A percentile compares a stretch with the other conserved stretches of the same genome.
These are phyloP conservation scores for Plantago ovata DNA, from an alignment of 257 asterid species.

Conservation along the genomic window DNA sequence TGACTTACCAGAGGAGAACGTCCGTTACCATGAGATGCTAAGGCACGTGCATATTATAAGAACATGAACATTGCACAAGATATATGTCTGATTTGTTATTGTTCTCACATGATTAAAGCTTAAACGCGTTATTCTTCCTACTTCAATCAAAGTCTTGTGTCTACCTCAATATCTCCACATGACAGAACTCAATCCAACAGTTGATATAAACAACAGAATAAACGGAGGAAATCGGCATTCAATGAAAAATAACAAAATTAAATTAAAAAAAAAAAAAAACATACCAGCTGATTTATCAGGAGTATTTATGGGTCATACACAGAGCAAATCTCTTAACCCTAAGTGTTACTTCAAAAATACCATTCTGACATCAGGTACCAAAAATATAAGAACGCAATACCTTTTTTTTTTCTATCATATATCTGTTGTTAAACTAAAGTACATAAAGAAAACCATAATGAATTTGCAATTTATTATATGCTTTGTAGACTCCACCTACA, in stretches of 20 bases:
- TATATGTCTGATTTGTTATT: too few relatives aligned
- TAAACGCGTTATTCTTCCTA: too few relatives aligned
- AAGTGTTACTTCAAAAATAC: neutral
- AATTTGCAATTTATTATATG: neutral
- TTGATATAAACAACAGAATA: neutral
- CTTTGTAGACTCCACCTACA: neutral
- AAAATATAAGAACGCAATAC: neutral
- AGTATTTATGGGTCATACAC: neutral
- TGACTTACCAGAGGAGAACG: too few relatives aligned
- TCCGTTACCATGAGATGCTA: too few relatives aligned
- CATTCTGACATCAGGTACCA: neutral
- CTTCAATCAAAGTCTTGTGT: too few relatives aligned
- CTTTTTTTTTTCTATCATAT: neutral
- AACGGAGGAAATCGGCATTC: neutral
- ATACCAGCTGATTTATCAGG: neutral
- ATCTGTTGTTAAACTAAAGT: neutral
- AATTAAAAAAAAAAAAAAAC: neutral
- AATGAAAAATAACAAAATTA: too few relatives aligned
- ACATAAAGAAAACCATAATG: neutral
- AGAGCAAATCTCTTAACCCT: neutral
- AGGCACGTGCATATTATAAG: too few relatives aligned
- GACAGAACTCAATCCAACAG: neutral
- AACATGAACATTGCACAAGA: too few relatives aligned
- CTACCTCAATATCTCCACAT: too few relatives aligned
- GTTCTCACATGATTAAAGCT: too few relatives aligned